These are phyloP conservation scores for Kwoniella heveanensis DNA, from an alignment of 768 basidiomycete species.

Conservation along the genomic window DNA sequence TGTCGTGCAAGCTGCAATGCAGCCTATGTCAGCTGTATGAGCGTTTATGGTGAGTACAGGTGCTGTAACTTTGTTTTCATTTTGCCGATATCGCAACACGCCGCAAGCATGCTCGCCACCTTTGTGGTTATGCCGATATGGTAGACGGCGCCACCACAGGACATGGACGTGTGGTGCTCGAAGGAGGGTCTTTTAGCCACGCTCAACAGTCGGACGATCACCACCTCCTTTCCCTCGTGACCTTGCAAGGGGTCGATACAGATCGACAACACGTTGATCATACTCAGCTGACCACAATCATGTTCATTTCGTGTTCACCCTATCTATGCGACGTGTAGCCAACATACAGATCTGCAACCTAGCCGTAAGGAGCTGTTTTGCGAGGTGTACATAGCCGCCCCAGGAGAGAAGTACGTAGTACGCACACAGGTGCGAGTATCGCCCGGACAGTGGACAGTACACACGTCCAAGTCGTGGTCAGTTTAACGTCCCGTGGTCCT, in stretches of 20 bases:
- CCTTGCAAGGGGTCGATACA: too few species aligned
- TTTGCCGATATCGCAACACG: too few species aligned
- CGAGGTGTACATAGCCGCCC: slow-evolving; percentile 18
- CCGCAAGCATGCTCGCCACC: too few species aligned
- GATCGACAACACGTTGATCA: neutral
- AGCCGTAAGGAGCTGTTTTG: slow-evolving; percentile 37
- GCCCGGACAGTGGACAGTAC: too few species aligned
- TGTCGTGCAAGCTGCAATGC: slow-evolving; percentile 37
- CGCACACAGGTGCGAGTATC: too few species aligned
- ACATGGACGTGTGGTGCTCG: too few species aligned
- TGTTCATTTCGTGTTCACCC: neutral
- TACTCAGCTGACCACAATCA: neutral
- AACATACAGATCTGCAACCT: slow-evolving; percentile 43
- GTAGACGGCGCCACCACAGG: too few species aligned
- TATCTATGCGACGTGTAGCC: slow-evolving; percentile 18
- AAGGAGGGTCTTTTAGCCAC: neutral
- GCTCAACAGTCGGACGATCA: slow-evolving; percentile 4
- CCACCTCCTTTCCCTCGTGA: neutral
- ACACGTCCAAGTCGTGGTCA: too few species aligned
- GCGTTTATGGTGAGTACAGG: slow-evolving; percentile 43
- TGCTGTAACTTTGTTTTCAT: neutral
- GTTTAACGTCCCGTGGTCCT: too few species aligned
- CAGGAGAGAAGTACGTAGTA: too few species aligned
- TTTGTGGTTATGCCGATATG: too few species aligned
- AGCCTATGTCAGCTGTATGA: slow-evolving; percentile 47